phyloP scores from a whole-genome alignment of 2,329 filamentous ascomycete genomes.

The Calcarisporium arbuscula region DNA sequence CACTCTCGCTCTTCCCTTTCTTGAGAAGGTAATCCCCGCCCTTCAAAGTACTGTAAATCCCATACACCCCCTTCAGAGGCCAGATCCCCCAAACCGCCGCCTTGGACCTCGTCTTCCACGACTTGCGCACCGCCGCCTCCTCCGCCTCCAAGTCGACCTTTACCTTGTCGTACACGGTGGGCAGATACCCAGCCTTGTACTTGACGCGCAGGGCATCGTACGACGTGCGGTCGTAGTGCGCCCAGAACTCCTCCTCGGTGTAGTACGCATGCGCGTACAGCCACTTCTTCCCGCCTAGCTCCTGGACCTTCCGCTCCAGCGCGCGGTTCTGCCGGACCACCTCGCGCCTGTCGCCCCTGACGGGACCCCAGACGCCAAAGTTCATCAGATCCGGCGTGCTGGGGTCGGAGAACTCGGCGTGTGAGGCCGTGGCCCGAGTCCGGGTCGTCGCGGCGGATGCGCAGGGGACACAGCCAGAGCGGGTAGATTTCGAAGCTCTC shows the following conservation, averaged over 20 bases:
- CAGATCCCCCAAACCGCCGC: slow-evolving; percentile 20
- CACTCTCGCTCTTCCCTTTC: slow-evolving; percentile 16
- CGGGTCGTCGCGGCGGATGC: slow-evolving; percentile 33
- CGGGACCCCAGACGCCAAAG: slow-evolving; percentile 57
- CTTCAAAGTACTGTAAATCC: slow-evolving; percentile 36
- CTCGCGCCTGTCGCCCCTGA: slow-evolving; percentile 31
- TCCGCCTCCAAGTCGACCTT: slow-evolving; percentile 39
- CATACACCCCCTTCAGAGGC: slow-evolving; percentile 39
- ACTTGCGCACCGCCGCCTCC: slow-evolving; percentile 21
- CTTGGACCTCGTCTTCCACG: slow-evolving; percentile 25
- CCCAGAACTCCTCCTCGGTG: slow-evolving; percentile 62
- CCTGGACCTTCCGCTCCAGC: slow-evolving; percentile 52
- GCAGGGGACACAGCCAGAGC: slow-evolving; percentile 50
- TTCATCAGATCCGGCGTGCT: slow-evolving; percentile 44
- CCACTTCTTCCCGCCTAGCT: slow-evolving; percentile 61
- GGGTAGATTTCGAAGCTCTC: slow-evolving; percentile 42
- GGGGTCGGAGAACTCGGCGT: slow-evolving; percentile 37
- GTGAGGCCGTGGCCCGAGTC: slow-evolving; percentile 39
- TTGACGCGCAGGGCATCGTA: slow-evolving; percentile 53
- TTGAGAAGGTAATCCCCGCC: slow-evolving; percentile 42
- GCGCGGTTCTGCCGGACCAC: slow-evolving; percentile 51
- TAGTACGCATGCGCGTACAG: slow-evolving; percentile 66
- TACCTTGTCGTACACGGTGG: slow-evolving; percentile 63
- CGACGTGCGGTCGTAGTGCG: slow-evolving; percentile 51
- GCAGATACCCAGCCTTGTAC: slow-evolving; percentile 54